Conservation (phyloP, 2,329 filamentous ascomycete species). For the Curvularia sp. region DNA sequence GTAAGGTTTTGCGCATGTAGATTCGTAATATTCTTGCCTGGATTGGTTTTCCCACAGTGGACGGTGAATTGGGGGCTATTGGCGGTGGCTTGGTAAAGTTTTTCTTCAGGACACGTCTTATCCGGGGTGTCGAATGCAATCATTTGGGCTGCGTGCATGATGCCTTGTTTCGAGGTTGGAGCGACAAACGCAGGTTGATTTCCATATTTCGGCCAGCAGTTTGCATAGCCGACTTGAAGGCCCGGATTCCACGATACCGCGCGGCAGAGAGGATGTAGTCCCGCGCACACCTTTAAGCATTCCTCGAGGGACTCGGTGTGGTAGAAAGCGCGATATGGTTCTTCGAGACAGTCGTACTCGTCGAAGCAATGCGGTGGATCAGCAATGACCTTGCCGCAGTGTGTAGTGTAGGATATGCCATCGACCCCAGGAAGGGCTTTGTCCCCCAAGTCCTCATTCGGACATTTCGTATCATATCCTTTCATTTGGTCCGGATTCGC, state of each 20-base stretch:
- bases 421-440: slow-evolving; percentile 31
- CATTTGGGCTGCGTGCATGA: slow-evolving; percentile 38
- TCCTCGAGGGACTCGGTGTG: slow-evolving; percentile 38
- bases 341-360: slow-evolving; percentile 26
- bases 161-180: slow-evolving; percentile 17
- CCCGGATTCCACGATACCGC: slow-evolving; percentile 40
- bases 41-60: slow-evolving; percentile 39
- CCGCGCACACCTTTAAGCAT: slow-evolving; percentile 38
- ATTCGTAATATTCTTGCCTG: slow-evolving; percentile 39
- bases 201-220: slow-evolving; percentile 42
- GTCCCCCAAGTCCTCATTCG: slow-evolving; percentile 28
- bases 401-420: slow-evolving; percentile 38
- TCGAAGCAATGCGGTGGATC: slow-evolving; percentile 28
- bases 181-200: slow-evolving; percentile 18
- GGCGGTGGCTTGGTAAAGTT: slow-evolving; percentile 18
- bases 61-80: slow-evolving; percentile 36
- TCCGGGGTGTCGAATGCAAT: slow-evolving; percentile 33
- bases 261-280: slow-evolving; percentile 39
- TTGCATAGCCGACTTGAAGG: slow-evolving; percentile 42
- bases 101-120: slow-evolving; percentile 24
- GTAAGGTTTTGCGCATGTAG: slow-evolving; percentile 40
- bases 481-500: slow-evolving; percentile 30
- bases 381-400: slow-evolving; percentile 38
- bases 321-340: slow-evolving; percentile 33
- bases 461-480: slow-evolving; percentile 31